Evolutionary conservation across 176 grass and related monocot species (phyloP).

Genomic region (Ampelocalamus luodianensis): DNA sequence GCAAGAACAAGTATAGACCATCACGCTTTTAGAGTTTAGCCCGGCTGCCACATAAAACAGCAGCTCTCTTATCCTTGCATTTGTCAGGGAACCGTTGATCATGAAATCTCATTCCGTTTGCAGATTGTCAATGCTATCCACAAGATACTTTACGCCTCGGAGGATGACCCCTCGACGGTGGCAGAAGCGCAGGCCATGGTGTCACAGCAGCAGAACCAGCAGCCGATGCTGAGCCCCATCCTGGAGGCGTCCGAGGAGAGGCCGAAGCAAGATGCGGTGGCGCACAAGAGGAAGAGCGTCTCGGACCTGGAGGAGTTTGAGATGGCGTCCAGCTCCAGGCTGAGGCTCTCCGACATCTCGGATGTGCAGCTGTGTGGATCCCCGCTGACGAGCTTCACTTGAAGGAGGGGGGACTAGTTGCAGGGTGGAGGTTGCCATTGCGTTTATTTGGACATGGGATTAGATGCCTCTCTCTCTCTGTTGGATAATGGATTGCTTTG

Average conservation of each 20-base stretch:
- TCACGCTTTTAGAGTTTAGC: neutral
- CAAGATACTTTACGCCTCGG: slow-evolving; percentile 76
- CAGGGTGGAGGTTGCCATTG: slow-evolving; percentile 15
- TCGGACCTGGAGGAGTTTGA: slow-evolving; percentile 75
- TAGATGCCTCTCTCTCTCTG: neutral
- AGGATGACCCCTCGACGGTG: slow-evolving; percentile 47
- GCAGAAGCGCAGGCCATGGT: slow-evolving; percentile 71
- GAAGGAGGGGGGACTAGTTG: neutral
- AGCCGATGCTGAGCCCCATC: slow-evolving; percentile 67
- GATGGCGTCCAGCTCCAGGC: slow-evolving; percentile 62
- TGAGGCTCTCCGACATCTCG: slow-evolving; percentile 80
- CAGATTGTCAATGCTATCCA: slow-evolving; percentile 71
- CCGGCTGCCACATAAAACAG: neutral
- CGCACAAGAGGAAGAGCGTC: slow-evolving; percentile 79
- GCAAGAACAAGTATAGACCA: slow-evolving; percentile 8
- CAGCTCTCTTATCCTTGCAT: neutral
- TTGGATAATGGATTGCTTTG: slow-evolving; percentile 14
- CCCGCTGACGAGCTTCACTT: slow-evolving; percentile 68
- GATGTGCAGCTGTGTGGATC: slow-evolving; percentile 77
- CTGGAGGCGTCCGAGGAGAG: slow-evolving; percentile 69
- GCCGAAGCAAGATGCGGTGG: slow-evolving; percentile 45
- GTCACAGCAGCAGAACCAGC: slow-evolving; percentile 49
- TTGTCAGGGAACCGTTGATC: neutral
- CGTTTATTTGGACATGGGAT: neutral
- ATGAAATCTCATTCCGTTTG: slow-evolving; percentile 14